Evolutionary conservation across 1,284 basidiomycete species (phyloP).

Genomic region (Ustilago trichophora): DNA sequence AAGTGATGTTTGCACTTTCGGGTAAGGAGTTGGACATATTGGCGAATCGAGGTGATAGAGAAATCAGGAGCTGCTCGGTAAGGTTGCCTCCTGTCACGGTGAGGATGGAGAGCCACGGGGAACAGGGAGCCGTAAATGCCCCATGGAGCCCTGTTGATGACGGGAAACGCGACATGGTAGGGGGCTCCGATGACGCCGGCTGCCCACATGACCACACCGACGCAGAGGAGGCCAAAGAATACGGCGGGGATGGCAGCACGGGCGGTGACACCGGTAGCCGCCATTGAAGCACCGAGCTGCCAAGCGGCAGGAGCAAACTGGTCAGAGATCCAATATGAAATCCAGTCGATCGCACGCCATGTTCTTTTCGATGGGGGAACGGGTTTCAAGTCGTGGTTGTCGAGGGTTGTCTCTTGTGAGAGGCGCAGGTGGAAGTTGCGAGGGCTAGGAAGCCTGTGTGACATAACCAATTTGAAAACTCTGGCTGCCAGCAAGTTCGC

Average conservation of each 20-base stretch:
- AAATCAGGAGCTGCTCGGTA: slow-evolving; percentile 16
- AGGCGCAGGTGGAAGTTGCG: slow-evolving; percentile 6
- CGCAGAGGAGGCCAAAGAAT: slow-evolving; percentile 24
- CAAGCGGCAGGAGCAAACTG: slow-evolving; percentile 34
- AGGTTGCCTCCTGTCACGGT: slow-evolving; percentile 19
- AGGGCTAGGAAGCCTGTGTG: background rate
- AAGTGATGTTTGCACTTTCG: slow-evolving; percentile 23
- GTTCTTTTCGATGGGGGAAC: slow-evolving; percentile 11
- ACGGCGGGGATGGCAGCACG: slow-evolving; percentile 22
- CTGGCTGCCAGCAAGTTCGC: no score
- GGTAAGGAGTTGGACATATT: slow-evolving; percentile 27
- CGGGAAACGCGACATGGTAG: slow-evolving; percentile 38
- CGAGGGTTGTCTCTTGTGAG: slow-evolving; percentile 29
- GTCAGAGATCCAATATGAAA: slow-evolving; percentile 37
- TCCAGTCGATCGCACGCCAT: slow-evolving; percentile 22
- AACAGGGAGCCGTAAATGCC: slow-evolving; percentile 21
- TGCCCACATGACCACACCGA: slow-evolving; percentile 33
- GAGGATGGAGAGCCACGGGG: slow-evolving; percentile 33
- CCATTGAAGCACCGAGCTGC: slow-evolving; percentile 32
- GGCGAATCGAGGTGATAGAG: slow-evolving; percentile 17
- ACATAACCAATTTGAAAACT: no score
- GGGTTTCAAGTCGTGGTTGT: slow-evolving; percentile 27
- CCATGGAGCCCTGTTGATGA: slow-evolving; percentile 32
- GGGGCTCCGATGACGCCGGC: slow-evolving; percentile 24
- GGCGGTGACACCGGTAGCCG: slow-evolving; percentile 20